A percentile compares a stretch with the other conserved stretches of the same genome.
Conservation (phyloP, 2,329 filamentous ascomycete genomes). For the Zymoseptoria crescenta region DNA sequence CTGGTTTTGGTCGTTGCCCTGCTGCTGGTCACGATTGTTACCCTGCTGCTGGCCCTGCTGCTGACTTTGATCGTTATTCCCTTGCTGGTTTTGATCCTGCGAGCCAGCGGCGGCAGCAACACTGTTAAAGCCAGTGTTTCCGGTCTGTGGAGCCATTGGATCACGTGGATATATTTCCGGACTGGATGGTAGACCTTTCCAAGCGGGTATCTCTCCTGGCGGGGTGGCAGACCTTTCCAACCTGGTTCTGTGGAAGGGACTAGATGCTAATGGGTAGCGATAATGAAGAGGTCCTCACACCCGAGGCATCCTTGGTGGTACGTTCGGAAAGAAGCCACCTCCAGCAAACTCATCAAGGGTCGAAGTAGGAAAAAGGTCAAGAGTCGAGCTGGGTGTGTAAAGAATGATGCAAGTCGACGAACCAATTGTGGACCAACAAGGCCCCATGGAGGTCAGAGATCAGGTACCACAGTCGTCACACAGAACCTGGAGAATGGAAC, state of each 20-base stretch:
- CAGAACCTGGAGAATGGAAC: neutral
- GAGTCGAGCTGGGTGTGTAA: neutral
- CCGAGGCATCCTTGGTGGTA: neutral
- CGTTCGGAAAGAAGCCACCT: neutral
- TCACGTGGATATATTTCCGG: neutral
- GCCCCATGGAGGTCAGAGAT: neutral
- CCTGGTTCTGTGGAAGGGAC: neutral
- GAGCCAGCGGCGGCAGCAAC: no score
- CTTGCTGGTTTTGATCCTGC: no score
- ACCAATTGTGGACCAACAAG: neutral
- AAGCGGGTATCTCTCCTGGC: neutral
- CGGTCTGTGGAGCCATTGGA: neutral
- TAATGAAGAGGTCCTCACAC: neutral
- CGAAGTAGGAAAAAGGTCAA: neutral
- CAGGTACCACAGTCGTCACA: neutral
- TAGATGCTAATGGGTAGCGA: neutral
- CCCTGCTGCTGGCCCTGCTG: neutral
- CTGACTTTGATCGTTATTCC: neutral
- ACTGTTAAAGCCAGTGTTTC: neutral
- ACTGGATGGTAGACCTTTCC: neutral
- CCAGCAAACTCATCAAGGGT: neutral
- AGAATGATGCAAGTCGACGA: neutral
- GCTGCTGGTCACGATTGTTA: neutral
- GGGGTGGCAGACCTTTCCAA: neutral
- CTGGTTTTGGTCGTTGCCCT: neutral